These are phyloP conservation scores for Eucalyptus sp. DNA, from an alignment of 345 rosid species.

Conservation along the genomic window DNA sequence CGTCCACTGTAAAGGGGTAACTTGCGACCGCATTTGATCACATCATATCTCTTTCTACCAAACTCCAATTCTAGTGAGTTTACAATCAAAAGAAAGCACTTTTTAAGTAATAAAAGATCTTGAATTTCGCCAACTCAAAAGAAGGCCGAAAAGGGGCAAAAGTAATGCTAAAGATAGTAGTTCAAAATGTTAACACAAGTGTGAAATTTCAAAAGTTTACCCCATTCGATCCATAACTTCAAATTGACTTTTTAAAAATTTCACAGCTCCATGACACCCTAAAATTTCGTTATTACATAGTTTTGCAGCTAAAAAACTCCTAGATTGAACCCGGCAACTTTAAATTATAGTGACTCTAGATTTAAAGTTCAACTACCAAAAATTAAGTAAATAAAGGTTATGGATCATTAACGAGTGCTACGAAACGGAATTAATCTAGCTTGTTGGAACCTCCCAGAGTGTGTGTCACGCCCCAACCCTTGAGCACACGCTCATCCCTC, in stretches of 20 bases:
- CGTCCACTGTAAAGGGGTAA: fast-evolving
- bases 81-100: background rate
- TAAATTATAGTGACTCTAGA: background rate
- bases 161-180: background rate
- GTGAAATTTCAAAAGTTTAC: background rate
- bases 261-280: background rate
- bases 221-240: background rate
- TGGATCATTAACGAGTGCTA: background rate
- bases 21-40: background rate
- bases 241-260: background rate
- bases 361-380: background rate
- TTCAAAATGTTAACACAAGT: background rate
- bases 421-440: background rate
- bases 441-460: background rate
- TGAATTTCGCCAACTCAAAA: background rate
- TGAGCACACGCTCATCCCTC: too few species aligned
- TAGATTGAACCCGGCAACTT: background rate
- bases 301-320: background rate
- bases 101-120: background rate
- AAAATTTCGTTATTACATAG: too few species aligned
- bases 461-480: too few species aligned
- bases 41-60: background rate
- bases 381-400: background rate
- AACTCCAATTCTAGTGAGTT: background rate
- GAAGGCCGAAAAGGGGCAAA: background rate